Conservation (phyloP, 148 eudicot species). For the Selenicereus undatus region DNA sequence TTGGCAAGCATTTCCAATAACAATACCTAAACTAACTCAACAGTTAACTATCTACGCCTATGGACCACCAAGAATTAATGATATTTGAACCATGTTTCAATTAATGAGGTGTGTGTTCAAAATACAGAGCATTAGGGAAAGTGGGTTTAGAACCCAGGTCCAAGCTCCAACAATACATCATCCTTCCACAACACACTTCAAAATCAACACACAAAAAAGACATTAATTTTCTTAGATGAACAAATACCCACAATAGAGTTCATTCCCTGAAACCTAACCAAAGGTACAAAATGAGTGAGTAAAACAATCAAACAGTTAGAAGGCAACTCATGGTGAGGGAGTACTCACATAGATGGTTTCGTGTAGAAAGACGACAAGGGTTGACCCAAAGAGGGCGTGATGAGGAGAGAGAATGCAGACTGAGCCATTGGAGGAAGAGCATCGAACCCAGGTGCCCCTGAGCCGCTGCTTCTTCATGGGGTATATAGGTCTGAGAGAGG, state of each 20-base stretch:
- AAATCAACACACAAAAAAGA: neutral
- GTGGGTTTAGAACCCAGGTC: no score
- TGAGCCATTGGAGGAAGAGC: neutral
- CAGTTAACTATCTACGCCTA: no score
- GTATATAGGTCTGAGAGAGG: neutral
- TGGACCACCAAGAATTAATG: no score
- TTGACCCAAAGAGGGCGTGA: neutral
- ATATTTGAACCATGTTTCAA: no score
- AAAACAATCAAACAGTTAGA: neutral
- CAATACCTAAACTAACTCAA: no score
- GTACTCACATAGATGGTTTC: conserved; percentile 12
- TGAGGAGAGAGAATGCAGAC: neutral
- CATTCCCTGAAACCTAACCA: neutral
- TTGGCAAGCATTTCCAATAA: no score
- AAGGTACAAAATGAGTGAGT: neutral
- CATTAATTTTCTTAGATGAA: neutral
- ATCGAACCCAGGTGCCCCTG: conserved; percentile 23
- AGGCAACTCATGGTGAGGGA: neutral
- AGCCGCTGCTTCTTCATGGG: neutral
- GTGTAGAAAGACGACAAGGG: conserved; percentile 1
- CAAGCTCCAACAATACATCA: neutral
- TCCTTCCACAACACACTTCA: neutral
- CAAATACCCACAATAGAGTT: neutral
- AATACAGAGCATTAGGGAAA: no score
- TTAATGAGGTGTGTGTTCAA: no score